Percentiles rank a stretch among this genome's conserved stretches.
These are phyloP conservation scores for Lanmaoa rubissima DNA, from an alignment of 768 basidiomycete species.

Conservation along the genomic window DNA sequence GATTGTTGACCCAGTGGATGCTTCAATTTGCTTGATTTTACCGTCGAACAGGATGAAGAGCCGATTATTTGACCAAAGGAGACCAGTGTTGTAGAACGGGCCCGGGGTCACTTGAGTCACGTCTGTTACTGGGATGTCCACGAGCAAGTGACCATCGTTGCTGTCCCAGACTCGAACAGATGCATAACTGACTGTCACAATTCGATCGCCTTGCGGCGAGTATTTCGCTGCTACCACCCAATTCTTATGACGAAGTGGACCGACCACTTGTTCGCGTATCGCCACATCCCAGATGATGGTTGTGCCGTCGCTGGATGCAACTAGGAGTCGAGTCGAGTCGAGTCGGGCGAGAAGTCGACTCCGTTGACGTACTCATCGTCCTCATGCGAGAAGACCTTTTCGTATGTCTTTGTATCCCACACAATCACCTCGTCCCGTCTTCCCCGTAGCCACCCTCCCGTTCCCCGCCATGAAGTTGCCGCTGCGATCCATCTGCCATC, in stretches of 20 bases:
- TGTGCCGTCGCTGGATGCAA: background rate
- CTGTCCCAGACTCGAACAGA: background rate
- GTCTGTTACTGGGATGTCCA: background rate
- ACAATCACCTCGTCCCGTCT: too few relatives aligned
- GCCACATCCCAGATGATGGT: background rate
- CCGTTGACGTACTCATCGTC: too few relatives aligned
- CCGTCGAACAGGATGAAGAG: background rate
- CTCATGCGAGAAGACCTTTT: too few relatives aligned
- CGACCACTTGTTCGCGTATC: background rate
- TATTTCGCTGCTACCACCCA: background rate
- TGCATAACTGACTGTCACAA: background rate
- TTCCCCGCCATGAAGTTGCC: background rate
- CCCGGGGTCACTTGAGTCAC: too few relatives aligned
- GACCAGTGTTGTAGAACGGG: background rate
- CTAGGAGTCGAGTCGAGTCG: too few relatives aligned
- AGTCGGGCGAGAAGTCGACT: slow-evolving; percentile 8
- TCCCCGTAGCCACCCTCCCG: too few relatives aligned
- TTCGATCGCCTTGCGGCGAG: background rate
- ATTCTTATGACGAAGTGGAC: background rate
- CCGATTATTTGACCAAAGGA: background rate
- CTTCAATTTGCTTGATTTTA: background rate
- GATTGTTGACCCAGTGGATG: background rate
- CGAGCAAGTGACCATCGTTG: background rate
- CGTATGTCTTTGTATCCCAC: background rate
- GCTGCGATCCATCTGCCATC: slow-evolving; percentile 6